A percentile compares a stretch with the other conserved stretches of the same genome.
Evolutionary conservation across 2,329 filamentous ascomycete species (phyloP).

Genomic region (Dichotomopilus funicola): DNA sequence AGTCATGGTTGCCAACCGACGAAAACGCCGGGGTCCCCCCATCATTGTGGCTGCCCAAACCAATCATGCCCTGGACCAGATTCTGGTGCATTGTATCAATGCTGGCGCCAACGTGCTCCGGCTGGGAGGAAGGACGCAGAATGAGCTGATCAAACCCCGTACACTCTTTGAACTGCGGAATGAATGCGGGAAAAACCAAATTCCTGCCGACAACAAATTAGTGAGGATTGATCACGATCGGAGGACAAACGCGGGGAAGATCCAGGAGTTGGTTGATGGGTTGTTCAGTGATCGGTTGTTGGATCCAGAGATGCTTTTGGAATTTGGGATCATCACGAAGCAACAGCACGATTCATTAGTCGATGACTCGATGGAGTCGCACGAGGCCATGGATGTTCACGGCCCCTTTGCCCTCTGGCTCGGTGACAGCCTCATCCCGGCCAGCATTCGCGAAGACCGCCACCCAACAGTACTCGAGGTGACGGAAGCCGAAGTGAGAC

Average conservation of each 20-base stretch:
- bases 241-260: conserved; percentile 25
- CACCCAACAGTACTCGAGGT: conserved; percentile 39
- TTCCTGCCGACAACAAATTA: conserved; percentile 21
- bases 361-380: conserved; percentile 36
- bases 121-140: conserved; percentile 61
- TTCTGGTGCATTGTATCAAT: conserved; percentile 57
- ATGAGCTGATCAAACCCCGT: conserved; percentile 56
- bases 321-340: conserved; percentile 52
- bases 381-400: conserved; percentile 13
- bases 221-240: conserved; percentile 26
- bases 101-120: conserved; percentile 50
- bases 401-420: conserved; percentile 34
- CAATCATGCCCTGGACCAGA: conserved; percentile 83
- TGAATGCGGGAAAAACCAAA: conserved; percentile 14
- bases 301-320: conserved; percentile 46
- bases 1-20: conserved; percentile 56
- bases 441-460: conserved; percentile 30
- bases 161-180: conserved; percentile 58
- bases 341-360: conserved; percentile 57
- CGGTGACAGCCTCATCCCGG: conserved; percentile 45
- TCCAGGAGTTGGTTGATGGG: conserved; percentile 37
- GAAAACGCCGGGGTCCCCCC: conserved; percentile 46
- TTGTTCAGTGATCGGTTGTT: conserved; percentile 41
- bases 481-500: conserved; percentile 10
- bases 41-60: conserved; percentile 81